Base-by-base conservation (phyloP, 2,329 filamentous ascomycete genomes). In the Penicillium sp. region DNA sequence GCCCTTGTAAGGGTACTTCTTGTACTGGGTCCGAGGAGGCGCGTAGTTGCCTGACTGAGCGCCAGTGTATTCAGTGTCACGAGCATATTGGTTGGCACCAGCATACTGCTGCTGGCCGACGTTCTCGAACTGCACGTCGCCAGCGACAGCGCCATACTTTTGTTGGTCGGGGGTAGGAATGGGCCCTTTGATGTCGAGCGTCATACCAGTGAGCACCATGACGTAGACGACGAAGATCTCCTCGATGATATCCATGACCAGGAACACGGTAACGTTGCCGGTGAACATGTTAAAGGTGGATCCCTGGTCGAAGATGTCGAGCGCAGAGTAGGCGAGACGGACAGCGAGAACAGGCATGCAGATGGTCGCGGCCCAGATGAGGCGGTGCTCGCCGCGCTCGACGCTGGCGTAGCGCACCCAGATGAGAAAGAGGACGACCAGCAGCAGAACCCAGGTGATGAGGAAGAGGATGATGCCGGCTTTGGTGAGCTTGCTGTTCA, bases 381-480 rank as follows among this genome's bases (percentile, higher is more conserved):
- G 59, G 1, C 64, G 59, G 40, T 61, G 62, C 56, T 73, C 68
- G 35, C 68, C 68, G 1, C 55, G 21, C 5, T 62, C 64, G 1
- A 71, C 62, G 30, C 62, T 63, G 4, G 58, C 52, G 26, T 65
- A 54, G 16, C 64, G 63, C n/a, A 58, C 61, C 42, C 64, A 59
- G 4, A 66, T 63, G 21, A 64, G 55, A 24, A 69, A 20, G 0
- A 81, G 67, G 1, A 68, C 65, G 26, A 78, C 67, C 33, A 75
- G 52, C 2, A 64, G 57, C 8, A 65, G 50, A 2, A 67, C 42
- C 24, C 68, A 71, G 14, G 66, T 58, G 40, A 66, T 47, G 12
- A 71, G 35, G 48, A 69, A 70, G n/a, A 81, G 67, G 2, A 67
- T 67, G 24, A 77, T 68, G 35, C 76, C 76, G 11, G 69, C 74